Evolutionary conservation across 441 rosid species (phyloP), one percentile per base, ranked within the genome.

Genomic region (Arabidopsis hybrid): DNA sequence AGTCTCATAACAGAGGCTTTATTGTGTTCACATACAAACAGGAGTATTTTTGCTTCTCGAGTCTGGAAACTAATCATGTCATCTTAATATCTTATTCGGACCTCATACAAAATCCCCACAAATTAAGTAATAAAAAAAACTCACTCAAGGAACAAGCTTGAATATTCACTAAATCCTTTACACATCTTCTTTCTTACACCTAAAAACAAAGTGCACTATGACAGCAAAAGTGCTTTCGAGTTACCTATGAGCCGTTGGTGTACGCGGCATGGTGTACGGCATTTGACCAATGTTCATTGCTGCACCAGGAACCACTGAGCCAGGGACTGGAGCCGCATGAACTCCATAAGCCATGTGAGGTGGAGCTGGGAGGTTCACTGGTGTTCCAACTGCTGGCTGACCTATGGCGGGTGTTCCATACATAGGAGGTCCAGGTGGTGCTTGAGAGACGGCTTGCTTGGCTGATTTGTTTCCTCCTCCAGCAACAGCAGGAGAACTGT

Each of bases 321-420:
- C 93, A 13, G 91, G 85, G 7, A 86, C 84, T 13, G 91, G 83
- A 74, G 91, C 87, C 73, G 90, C 86, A 83, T 92, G 80, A 36
- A 89, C 86, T 17, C 96, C 95, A 32, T 84, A 95, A 43, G 91
- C 86, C 84, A 92, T 82, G 79, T 86, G 96, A n/a, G 93, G 85
- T 6, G 92, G 85, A 35, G 84, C 80, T 31, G 96, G 82, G 74
- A 95, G 92, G 82, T 85, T 92, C 78, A 92, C 93, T 0, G 98
- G 98, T 11, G 97, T 92, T 62, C 98, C 99, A 32, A 95, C 93
- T 34, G 98, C 77, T 1, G 97, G 95, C 74, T 95, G 99, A 71
- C 97, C 97, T 4, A 92, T 88, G 16, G 91, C 84, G 35, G 92
- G 90, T 76, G 91, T 60, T 53, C 91, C 87, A 75, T 95, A 95